Evolutionary conservation across 2,329 filamentous ascomycete genomes (phyloP), one percentile per base, ranked within the genome.

Genomic region (Aphanoascus verrucosus): DNA sequence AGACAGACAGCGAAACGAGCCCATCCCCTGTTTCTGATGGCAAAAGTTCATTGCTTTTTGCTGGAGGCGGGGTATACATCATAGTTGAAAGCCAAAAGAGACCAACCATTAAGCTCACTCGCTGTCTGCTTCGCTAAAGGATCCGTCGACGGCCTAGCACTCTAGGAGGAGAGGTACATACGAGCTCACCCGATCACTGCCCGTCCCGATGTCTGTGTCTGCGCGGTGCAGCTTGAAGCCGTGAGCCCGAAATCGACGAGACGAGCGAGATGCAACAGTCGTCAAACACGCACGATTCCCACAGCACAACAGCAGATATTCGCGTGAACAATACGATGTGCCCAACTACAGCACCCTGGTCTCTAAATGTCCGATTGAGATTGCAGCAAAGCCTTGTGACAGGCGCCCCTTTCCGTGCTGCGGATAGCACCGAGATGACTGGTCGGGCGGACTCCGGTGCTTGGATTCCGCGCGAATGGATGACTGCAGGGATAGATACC

Each of bases 11-110:
- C 35, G 35, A 52, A 6, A 28, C 23, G n/a, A 19, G 45, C 4
- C 40, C 41, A 45, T 37, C 42, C 40, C 49, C 42, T 44, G 49
- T 35, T 46, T 28, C 23, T 20, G 28, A 46, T 45, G 28, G 49
- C 40, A 23, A 52, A 37, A 35, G 40, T 40, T 44, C 49, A n/a
- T 46, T 52, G 49, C 49, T 44, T 44, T 46, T 52, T 52, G 37
- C 40, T 44, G 12, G 31, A 38, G 40, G 42, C 49, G 49, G 40
- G 49, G 42, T 52, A 44, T 46, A 46, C 42, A 44, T 37, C 49
- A 44, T 49, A 15, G 20, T 17, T 32, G 34, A 49, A 40, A 41
- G 35, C 28, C 34, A 41, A 49, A 41, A 12, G 45, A 48, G 31
- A 38, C 46, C 17, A 28, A 38, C 46, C 43, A 31, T n/a, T 46